These are phyloP conservation scores for Penicillium parvum DNA, from an alignment of 495 filamentous ascomycete genomes.

Conservation along the genomic window DNA sequence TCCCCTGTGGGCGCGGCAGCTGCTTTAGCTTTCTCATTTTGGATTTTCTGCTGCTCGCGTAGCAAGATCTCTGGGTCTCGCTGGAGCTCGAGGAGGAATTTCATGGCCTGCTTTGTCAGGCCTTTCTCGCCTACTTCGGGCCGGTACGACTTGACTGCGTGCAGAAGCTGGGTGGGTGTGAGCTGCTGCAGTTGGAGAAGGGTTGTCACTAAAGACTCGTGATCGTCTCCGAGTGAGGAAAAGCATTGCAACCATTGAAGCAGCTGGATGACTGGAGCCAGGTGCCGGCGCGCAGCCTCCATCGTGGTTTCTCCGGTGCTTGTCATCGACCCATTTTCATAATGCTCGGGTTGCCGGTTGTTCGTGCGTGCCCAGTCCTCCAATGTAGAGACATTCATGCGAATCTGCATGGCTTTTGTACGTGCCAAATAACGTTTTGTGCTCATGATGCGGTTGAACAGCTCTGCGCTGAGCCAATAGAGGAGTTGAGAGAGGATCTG, in stretches of 20 bases:
- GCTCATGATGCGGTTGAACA: constrained; percentile 97
- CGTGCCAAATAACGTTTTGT: constrained; percentile 91
- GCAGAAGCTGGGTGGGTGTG: constrained; percentile 84
- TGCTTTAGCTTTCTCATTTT: constrained; percentile 27
- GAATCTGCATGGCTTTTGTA: constrained; percentile 99
- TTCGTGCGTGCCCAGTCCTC: constrained; percentile 96
- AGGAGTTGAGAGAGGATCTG: constrained; percentile 91
- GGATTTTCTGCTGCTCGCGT: constrained; percentile 33
- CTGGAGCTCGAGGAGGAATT: constrained; percentile 77
- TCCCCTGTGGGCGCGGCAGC: constrained; percentile 15
- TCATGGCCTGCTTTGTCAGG: constrained; percentile 78
- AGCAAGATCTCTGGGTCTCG: constrained; percentile 51
- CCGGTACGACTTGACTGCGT: constrained; percentile 87
- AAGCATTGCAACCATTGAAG: constrained; percentile 98
- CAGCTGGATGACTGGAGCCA: constrained; percentile 88
- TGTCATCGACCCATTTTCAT: constrained; percentile 82
- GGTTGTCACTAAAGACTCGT: constrained; percentile 81
- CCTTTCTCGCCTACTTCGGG: constrained; percentile 94
- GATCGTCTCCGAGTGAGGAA: constrained; percentile 89
- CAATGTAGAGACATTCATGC: constrained; percentile 92
- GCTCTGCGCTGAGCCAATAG: constrained; percentile 94
- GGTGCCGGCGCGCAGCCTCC: constrained; percentile 75
- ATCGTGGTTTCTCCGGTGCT: constrained; percentile 83
- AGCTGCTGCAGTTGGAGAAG: constrained; percentile 82
- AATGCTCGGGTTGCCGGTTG: constrained; percentile 92